Percentiles rank a stretch among this genome's conserved stretches.
phyloP scores from a whole-genome alignment of 257 asterid species.

The Echites panduratus region DNA sequence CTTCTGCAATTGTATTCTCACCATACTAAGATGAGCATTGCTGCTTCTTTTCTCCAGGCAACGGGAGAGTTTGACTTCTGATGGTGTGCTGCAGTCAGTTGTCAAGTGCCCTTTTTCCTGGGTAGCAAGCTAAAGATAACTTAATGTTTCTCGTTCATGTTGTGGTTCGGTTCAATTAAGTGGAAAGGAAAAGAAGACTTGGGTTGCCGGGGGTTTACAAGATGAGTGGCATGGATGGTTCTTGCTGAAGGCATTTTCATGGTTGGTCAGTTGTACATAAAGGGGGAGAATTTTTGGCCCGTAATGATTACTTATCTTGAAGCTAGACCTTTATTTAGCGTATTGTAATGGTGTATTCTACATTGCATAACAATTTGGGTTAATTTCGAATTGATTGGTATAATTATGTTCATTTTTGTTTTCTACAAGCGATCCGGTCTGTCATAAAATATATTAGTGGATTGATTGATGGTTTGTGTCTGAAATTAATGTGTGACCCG shows the following conservation, averaged over 20 bases:
- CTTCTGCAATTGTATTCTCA: background rate
- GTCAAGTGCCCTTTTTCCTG: background rate
- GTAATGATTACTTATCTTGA: background rate
- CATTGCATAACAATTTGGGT: constrained; percentile 21
- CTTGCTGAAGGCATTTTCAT: constrained; percentile 26
- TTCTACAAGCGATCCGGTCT: background rate
- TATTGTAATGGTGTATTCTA: constrained; percentile 7
- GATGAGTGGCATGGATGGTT: constrained; percentile 13
- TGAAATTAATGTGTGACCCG: too few species aligned
- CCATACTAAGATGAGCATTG: background rate
- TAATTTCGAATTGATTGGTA: constrained; percentile 1
- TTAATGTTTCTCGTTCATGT: constrained; percentile 15
- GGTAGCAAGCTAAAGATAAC: constrained; percentile 17
- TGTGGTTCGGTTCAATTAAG: constrained; percentile 25
- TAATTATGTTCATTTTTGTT: background rate
- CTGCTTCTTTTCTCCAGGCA: constrained; percentile 41
- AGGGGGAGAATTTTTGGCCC: constrained; percentile 17
- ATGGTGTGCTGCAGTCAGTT: constrained; percentile 22
- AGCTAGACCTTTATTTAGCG: constrained; percentile 10
- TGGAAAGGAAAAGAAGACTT: constrained; percentile 9
- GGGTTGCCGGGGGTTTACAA: too few species aligned
- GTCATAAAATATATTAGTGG: too few species aligned
- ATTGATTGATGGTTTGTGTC: too few species aligned
- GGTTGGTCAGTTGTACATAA: constrained; percentile 40
- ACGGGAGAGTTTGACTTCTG: constrained; percentile 84